These are phyloP conservation scores for Saprolegnia parasitica DNA, from an alignment of 352 stramenopile species.

Conservation along the genomic window DNA sequence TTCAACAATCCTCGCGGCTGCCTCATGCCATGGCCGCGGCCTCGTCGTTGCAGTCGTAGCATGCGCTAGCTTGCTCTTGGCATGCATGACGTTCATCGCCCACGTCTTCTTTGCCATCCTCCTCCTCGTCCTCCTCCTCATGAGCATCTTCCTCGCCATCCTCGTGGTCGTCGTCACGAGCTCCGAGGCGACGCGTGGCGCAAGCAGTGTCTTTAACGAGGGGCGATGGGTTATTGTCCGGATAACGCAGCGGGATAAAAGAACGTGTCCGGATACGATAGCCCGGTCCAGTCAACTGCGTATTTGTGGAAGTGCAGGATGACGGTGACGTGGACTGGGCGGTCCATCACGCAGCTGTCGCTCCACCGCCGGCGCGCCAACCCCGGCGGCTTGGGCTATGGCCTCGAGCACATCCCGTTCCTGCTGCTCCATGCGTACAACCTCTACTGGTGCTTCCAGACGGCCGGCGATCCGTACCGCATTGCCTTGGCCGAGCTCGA, in stretches of 20 bases:
- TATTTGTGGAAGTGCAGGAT: conserved; percentile 19
- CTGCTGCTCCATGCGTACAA: conserved; percentile 63
- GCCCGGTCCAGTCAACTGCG: neutral
- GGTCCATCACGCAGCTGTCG: conserved; percentile 62
- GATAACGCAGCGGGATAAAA: neutral
- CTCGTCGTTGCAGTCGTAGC: too few species aligned
- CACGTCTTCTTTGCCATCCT: too few species aligned
- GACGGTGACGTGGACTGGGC: conserved; percentile 57
- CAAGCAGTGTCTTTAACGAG: neutral
- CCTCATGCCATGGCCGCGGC: too few species aligned
- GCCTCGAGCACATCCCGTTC: conserved; percentile 66
- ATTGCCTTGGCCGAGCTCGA: conserved; percentile 28
- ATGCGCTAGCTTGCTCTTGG: too few species aligned
- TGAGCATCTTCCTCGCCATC: too few species aligned
- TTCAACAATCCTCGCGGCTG: too few species aligned
- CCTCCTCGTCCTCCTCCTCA: too few species aligned
- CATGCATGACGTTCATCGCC: too few species aligned
- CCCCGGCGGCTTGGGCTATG: conserved; percentile 54
- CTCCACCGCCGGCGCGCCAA: conserved; percentile 56
- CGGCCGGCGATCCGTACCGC: conserved; percentile 58
- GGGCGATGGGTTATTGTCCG: neutral
- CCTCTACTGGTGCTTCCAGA: conserved; percentile 63
- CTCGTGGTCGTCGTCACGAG: too few species aligned
- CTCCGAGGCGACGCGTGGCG: neutral
- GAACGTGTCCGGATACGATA: conserved; percentile 5